Evolutionary conservation across 768 basidiomycete species (phyloP).

Genomic region (Auriscalpium microsporum): DNA sequence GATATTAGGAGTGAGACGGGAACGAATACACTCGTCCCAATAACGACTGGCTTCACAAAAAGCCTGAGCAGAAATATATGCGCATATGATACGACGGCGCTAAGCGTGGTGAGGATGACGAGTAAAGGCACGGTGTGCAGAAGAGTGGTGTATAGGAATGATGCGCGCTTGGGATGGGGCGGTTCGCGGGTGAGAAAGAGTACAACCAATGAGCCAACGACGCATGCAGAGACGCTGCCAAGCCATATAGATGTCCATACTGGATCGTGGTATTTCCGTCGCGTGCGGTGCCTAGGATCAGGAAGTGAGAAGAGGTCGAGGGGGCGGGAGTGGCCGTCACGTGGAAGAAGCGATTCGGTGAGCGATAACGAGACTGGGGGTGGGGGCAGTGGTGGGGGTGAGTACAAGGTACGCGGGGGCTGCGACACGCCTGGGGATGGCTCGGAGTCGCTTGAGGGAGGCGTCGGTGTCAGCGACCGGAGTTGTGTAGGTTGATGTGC

Average conservation of each 20-base stretch:
- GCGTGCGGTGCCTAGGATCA: slow-evolving; percentile 58
- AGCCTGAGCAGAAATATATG: slow-evolving; percentile 71
- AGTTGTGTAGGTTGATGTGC: slow-evolving; percentile 70
- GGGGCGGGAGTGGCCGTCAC: slow-evolving; percentile 58
- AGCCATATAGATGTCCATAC: slow-evolving; percentile 66
- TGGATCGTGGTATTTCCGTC: slow-evolving; percentile 68
- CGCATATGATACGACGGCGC: slow-evolving; percentile 62
- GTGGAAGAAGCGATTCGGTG: slow-evolving; percentile 72
- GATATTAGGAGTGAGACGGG: slow-evolving; percentile 68
- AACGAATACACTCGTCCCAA: slow-evolving; percentile 67
- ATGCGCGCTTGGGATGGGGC: slow-evolving; percentile 16
- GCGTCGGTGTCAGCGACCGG: slow-evolving; percentile 36
- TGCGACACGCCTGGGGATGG: slow-evolving; percentile 27
- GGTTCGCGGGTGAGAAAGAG: slow-evolving; percentile 51
- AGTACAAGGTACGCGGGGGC: slow-evolving; percentile 16
- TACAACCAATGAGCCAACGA: slow-evolving; percentile 56
- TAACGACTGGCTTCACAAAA: slow-evolving; percentile 79
- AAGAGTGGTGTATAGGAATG: slow-evolving; percentile 55
- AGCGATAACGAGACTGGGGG: slow-evolving; percentile 54
- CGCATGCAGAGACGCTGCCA: slow-evolving; percentile 46
- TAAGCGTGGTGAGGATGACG: slow-evolving; percentile 60
- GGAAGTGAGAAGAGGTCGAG: slow-evolving; percentile 70
- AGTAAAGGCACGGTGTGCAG: slow-evolving; percentile 73
- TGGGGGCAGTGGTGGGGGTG: slow-evolving; percentile 30
- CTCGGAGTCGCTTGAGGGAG: slow-evolving; percentile 29